Evolutionary conservation across 2,329 filamentous ascomycete species (phyloP).

Genomic region (Aquanectria penicillioides): DNA sequence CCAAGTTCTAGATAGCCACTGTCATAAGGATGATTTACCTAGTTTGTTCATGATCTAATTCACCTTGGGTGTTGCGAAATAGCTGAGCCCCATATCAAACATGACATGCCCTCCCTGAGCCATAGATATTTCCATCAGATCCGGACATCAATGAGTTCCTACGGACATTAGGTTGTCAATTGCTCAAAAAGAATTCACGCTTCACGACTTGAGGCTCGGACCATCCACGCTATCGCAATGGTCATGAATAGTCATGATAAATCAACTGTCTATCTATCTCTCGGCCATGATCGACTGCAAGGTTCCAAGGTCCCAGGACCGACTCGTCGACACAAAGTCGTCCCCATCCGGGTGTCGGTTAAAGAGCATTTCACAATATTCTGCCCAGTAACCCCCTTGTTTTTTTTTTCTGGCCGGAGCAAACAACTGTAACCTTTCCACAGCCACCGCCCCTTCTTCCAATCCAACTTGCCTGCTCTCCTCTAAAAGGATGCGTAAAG

Average conservation of each 20-base stretch:
- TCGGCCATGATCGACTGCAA: slow-evolving; percentile 24
- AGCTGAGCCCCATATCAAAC: too few species aligned
- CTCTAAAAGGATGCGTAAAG: background rate
- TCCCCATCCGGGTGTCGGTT: slow-evolving; percentile 19
- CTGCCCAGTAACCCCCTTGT: slow-evolving; percentile 53
- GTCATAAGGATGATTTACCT: too few species aligned
- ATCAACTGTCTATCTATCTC: slow-evolving; percentile 23
- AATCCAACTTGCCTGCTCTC: slow-evolving; percentile 37
- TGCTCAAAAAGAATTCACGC: too few species aligned
- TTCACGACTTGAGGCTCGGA: background rate
- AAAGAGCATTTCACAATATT: slow-evolving; percentile 72
- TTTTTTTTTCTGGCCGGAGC: slow-evolving; percentile 37
- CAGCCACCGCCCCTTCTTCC: background rate
- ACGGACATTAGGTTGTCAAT: too few species aligned
- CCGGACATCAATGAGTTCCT: too few species aligned
- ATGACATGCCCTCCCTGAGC: too few species aligned
- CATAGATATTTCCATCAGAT: too few species aligned
- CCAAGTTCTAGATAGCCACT: too few species aligned
- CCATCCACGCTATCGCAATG: background rate
- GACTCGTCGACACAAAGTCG: slow-evolving; percentile 7
- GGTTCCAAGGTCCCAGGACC: slow-evolving; percentile 14
- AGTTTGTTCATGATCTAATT: too few species aligned
- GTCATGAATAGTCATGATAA: slow-evolving; percentile 31
- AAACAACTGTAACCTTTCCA: slow-evolving; percentile 12
- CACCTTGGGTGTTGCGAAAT: too few species aligned